A percentile compares a stretch with the other conserved stretches of the same genome.
These are phyloP conservation scores for Calonectria honghensis DNA, from an alignment of 2,329 filamentous ascomycete genomes.

Conservation along the genomic window DNA sequence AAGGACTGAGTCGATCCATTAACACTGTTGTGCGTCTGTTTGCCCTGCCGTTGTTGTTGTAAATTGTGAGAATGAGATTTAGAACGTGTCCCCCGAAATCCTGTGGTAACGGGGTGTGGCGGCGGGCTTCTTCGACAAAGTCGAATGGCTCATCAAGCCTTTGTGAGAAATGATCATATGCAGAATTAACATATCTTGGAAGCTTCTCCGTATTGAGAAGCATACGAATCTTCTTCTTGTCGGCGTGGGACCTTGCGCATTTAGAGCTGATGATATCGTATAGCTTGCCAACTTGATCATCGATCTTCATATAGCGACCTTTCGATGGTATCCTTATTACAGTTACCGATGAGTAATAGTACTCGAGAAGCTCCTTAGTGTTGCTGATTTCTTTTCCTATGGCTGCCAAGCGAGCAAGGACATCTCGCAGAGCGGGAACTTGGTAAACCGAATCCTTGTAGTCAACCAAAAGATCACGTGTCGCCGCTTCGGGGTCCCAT, in stretches of 20 bases:
- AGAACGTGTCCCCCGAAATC: slow-evolving; percentile 32
- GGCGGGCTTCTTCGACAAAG: slow-evolving; percentile 29
- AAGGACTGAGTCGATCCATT: not conserved
- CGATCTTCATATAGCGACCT: slow-evolving; percentile 38
- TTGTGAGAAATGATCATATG: slow-evolving; percentile 31
- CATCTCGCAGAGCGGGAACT: slow-evolving; percentile 12
- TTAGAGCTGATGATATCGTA: slow-evolving; percentile 20
- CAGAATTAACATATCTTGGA: slow-evolving; percentile 27
- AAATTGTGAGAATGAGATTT: slow-evolving; percentile 35
- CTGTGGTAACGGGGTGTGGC: slow-evolving; percentile 16
- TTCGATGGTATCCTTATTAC: slow-evolving; percentile 28
- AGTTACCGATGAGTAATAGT: slow-evolving; percentile 35
- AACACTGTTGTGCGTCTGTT: not conserved
- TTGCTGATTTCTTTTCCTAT: slow-evolving; percentile 13
- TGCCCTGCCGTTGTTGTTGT: not conserved
- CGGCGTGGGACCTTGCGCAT: slow-evolving; percentile 23
- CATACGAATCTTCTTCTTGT: slow-evolving; percentile 35
- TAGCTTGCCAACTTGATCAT: slow-evolving; percentile 33
- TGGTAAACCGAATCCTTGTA: slow-evolving; percentile 24
- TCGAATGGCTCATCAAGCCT: slow-evolving; percentile 24
- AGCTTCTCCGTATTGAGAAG: slow-evolving; percentile 29
- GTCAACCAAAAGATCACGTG: slow-evolving; percentile 11
- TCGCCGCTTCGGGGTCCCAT: slow-evolving; percentile 27
- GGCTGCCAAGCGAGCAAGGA: slow-evolving; percentile 11
- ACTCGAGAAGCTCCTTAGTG: slow-evolving; percentile 32